These are phyloP conservation scores for Citeromyces nyonsensis DNA, from an alignment of 805 yeast genomes.

Conservation along the genomic window DNA sequence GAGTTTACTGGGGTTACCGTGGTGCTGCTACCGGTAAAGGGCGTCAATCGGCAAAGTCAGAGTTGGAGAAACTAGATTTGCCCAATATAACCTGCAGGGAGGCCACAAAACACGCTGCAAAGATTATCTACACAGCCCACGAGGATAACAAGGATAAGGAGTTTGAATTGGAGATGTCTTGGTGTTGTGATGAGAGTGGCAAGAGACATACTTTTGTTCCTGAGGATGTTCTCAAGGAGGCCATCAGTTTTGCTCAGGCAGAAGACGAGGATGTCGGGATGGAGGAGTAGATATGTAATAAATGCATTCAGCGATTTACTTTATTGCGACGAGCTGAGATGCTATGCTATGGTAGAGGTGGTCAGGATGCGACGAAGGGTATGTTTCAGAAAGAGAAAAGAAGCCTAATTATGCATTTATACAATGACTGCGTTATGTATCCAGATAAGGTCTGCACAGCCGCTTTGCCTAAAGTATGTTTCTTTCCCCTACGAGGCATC, in stretches of 20 bases:
- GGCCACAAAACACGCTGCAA: conserved; percentile 89
- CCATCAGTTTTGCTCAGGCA: conserved; percentile 68
- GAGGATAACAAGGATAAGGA: conserved; percentile 97
- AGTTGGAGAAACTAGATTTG: conserved; percentile 78
- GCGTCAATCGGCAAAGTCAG: conserved; percentile 94
- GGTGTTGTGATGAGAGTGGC: conserved; percentile 71
- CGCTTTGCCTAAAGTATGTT: too few relatives aligned
- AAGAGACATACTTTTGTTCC: conserved; percentile 77
- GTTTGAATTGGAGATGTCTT: conserved; percentile 85
- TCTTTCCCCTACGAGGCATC: too few relatives aligned
- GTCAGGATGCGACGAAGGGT: too few relatives aligned
- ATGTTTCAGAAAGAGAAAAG: too few relatives aligned
- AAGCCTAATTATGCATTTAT: background rate
- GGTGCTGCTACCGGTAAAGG: conserved; percentile 99
- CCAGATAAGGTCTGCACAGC: too few relatives aligned
- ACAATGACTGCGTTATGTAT: background rate
- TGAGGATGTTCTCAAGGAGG: conserved; percentile 65
- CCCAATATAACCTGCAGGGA: conserved; percentile 57
- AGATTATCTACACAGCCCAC: conserved; percentile 84
- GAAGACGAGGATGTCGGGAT: conserved; percentile 70
- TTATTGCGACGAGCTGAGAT: too few relatives aligned
- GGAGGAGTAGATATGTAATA: too few relatives aligned
- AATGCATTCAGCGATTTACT: too few relatives aligned
- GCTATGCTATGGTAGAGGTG: too few relatives aligned
- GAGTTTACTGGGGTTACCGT: conserved; percentile 91